Evolutionary conservation across 352 stramenopile genomes (phyloP).

Genomic region (Pythium coloratum): DNA sequence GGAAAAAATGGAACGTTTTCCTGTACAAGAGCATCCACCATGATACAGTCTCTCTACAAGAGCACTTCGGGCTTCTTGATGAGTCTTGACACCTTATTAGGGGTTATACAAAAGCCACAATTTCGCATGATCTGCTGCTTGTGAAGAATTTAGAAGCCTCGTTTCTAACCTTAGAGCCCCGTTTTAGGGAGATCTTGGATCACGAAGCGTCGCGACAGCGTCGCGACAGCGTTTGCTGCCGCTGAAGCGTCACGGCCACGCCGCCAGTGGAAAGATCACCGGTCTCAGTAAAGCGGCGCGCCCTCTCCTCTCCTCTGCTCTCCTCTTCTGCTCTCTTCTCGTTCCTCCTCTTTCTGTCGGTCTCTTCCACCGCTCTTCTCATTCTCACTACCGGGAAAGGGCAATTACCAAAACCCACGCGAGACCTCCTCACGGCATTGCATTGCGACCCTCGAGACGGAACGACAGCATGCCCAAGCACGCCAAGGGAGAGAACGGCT

Average conservation of each 20-base stretch:
- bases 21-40: slow-evolving; percentile 20
- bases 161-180: neutral
- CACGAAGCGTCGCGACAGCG: slow-evolving; percentile 6
- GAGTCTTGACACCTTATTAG: neutral
- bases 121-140: no score
- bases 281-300: slow-evolving; percentile 5
- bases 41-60: slow-evolving; percentile 21
- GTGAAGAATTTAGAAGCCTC: neutral
- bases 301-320: neutral
- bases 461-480: slow-evolving; percentile 58
- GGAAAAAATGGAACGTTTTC: slow-evolving; percentile 22
- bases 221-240: neutral
- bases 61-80: slow-evolving; percentile 2
- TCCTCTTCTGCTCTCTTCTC: slow-evolving; percentile 1
- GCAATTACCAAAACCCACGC: neutral
- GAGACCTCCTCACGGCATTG: slow-evolving; percentile 3
- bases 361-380: neutral
- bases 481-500: slow-evolving; percentile 43
- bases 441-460: slow-evolving; percentile 25
- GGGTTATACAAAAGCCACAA: neutral
- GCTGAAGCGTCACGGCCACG: slow-evolving; percentile 2
- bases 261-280: slow-evolving; percentile 19
- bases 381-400: neutral
- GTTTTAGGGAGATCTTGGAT: neutral
- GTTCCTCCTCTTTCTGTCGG: neutral